phyloP scores from a whole-genome alignment of 2,329 filamentous ascomycete genomes.

The Penicillium sp. region DNA sequence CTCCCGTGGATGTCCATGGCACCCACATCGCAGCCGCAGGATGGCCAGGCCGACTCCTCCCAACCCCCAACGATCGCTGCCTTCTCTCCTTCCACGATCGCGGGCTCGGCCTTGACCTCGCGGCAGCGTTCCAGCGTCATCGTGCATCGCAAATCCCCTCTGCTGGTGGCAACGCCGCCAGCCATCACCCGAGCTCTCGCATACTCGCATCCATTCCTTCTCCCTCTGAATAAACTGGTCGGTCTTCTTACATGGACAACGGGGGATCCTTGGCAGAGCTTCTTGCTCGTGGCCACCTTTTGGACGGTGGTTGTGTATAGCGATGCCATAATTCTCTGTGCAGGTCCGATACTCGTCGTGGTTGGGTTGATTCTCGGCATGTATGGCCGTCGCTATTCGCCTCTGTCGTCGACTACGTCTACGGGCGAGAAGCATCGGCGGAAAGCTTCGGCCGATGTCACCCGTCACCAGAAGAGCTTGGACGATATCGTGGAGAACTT shows the following conservation, averaged over 20 bases:
- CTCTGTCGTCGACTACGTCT: conserved; percentile 84
- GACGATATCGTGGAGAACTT: conserved; percentile 97
- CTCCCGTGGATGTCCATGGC: conserved; percentile 63
- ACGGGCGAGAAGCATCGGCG: conserved; percentile 67
- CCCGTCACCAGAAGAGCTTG: conserved; percentile 87
- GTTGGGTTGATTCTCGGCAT: conserved; percentile 83
- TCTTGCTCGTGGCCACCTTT: conserved; percentile 81
- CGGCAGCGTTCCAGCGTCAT: conserved; percentile 88
- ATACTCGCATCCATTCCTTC: conserved; percentile 92
- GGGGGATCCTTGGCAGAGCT: conserved; percentile 95
- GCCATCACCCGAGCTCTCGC: conserved; percentile 92
- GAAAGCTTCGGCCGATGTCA: conserved; percentile 62
- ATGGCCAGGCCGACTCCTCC: conserved; percentile 50
- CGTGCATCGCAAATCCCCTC: conserved; percentile 93
- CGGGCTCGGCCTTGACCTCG: conserved; percentile 69
- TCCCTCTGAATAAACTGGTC: conserved; percentile 83
- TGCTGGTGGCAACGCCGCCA: conserved; percentile 90
- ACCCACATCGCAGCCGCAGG: conserved; percentile 47
- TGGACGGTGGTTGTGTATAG: conserved; percentile 89
- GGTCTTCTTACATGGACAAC: conserved; percentile 94
- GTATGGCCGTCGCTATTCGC: conserved; percentile 89
- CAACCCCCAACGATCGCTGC: conserved; percentile 78
- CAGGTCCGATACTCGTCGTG: conserved; percentile 83
- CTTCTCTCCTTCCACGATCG: conserved; percentile 85
- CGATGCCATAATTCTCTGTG: conserved; percentile 78